Percentiles rank a stretch among this genome's conserved stretches.
Evolutionary conservation across 805 yeast species (phyloP).

Genomic region (Clavispora fructus): DNA sequence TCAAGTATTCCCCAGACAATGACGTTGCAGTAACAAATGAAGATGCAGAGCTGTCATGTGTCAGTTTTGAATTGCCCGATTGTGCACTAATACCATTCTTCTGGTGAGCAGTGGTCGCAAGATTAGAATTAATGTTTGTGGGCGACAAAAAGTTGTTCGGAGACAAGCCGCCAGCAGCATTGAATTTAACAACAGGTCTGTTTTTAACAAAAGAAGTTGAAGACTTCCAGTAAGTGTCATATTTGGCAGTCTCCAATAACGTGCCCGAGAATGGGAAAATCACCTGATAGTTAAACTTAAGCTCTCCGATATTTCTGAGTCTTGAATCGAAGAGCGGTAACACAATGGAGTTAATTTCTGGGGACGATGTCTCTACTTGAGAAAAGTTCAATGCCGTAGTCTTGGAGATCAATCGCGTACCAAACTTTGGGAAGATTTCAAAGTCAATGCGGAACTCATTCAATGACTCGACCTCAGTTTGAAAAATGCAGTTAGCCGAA

Average conservation of each 20-base stretch:
- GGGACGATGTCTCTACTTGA: conserved; percentile 35
- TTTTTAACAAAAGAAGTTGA: conserved; percentile 58
- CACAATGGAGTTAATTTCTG: conserved; percentile 36
- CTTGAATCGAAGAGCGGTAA: conserved; percentile 81
- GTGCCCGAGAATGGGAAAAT: conserved; percentile 84
- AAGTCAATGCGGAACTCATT: conserved; percentile 68
- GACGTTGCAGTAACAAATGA: conserved; percentile 91
- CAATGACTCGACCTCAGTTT: conserved; percentile 66
- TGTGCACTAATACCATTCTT: background rate
- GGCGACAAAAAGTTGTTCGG: conserved; percentile 39
- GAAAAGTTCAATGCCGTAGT: conserved; percentile 67
- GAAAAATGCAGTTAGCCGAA: conserved; percentile 64
- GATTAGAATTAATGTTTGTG: conserved; percentile 17
- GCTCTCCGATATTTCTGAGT: conserved; percentile 74
- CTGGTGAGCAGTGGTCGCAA: background rate
- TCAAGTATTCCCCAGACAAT: conserved; percentile 71
- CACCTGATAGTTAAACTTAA: conserved; percentile 72
- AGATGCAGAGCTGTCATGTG: conserved; percentile 21
- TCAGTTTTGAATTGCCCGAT: background rate
- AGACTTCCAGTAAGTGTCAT: conserved; percentile 94
- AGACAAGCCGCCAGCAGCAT: conserved; percentile 37
- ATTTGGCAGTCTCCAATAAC: conserved; percentile 83
- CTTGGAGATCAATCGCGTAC: conserved; percentile 87
- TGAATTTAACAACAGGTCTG: conserved; percentile 22
- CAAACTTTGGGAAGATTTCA: conserved; percentile 91